Conservation (phyloP, 345 rosid species). For the Hypericum perforatum region DNA sequence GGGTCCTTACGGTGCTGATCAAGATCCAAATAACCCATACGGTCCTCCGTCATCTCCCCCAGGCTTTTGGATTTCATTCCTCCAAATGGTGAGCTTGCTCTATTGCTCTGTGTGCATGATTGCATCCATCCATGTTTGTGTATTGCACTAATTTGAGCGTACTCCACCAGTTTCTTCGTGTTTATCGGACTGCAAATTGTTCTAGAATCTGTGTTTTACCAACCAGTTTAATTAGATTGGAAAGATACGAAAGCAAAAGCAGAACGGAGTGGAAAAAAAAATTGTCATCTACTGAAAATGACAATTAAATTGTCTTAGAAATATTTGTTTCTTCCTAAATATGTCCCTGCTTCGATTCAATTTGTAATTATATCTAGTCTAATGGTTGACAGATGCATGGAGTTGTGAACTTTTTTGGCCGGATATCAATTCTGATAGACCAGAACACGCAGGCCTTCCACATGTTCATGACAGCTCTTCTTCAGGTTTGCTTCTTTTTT, state of each 20-base stretch:
- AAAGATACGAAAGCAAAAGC: too few relatives aligned
- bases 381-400: constrained; percentile 22
- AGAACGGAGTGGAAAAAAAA: too few relatives aligned
- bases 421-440: constrained; percentile 25
- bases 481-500: constrained; percentile 14
- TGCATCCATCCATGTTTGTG: too few relatives aligned
- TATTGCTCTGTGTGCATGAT: too few relatives aligned
- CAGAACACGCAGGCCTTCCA: constrained; percentile 28
- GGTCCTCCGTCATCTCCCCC: constrained; percentile 16
- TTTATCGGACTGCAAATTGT: too few relatives aligned
- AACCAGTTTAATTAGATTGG: too few relatives aligned
- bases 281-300: too few relatives aligned
- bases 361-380: too few relatives aligned
- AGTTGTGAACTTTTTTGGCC: constrained; percentile 26
- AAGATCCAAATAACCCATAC: constrained; percentile 12
- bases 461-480: constrained; percentile 28
- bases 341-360: too few relatives aligned
- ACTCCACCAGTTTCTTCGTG: background rate
- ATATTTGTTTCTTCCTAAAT: too few relatives aligned
- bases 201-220: too few relatives aligned
- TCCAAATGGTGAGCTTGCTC: constrained; percentile 1
- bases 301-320: too few relatives aligned
- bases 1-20: constrained; percentile 10
- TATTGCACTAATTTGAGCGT: background rate
- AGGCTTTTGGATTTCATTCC: constrained; percentile 15